Conservation (phyloP, 305 asterid species). For the Fraxinus greggii region DNA sequence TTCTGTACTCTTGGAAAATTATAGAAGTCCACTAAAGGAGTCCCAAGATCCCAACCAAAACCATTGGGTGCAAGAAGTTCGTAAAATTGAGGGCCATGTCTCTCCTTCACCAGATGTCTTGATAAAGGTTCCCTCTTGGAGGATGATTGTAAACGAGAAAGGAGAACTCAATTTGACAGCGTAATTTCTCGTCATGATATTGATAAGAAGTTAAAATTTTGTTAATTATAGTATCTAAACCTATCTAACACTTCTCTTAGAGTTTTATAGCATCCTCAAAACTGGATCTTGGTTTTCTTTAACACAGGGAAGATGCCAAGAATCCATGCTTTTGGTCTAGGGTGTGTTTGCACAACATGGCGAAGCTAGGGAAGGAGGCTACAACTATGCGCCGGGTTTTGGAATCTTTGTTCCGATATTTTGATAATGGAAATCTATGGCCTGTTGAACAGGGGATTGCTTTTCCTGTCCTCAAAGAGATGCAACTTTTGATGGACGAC, state of each 20-base stretch:
- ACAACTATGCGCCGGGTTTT: conserved; percentile 97
- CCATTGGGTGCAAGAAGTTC: conserved; percentile 61
- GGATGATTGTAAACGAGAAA: conserved; percentile 53
- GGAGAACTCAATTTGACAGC: conserved; percentile 67
- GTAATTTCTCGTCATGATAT: conserved; percentile 48
- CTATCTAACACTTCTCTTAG: conserved; percentile 12
- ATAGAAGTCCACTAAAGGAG: conserved; percentile 54
- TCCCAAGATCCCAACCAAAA: conserved; percentile 44
- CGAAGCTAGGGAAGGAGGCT: conserved; percentile 94
- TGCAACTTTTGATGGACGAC: conserved; percentile 84
- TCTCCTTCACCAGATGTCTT: conserved; percentile 49
- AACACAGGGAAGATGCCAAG: conserved; percentile 67
- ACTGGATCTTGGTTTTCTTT: conserved; percentile 26
- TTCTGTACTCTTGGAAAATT: conserved; percentile 92
- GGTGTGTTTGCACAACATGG: conserved; percentile 91
- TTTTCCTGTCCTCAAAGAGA: conserved; percentile 84
- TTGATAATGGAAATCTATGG: conserved; percentile 86
- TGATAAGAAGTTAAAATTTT: background rate
- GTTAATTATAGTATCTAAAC: background rate
- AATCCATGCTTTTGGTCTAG: conserved; percentile 91
- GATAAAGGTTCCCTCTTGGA: conserved; percentile 77
- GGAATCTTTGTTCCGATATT: conserved; percentile 85
- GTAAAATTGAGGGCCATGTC: conserved; percentile 59
- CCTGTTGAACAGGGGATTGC: conserved; percentile 65
- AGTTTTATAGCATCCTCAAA: conserved; percentile 18